These are phyloP conservation scores for Xanthoconium stramineum DNA, from an alignment of 768 basidiomycete genomes.

Conservation along the genomic window DNA sequence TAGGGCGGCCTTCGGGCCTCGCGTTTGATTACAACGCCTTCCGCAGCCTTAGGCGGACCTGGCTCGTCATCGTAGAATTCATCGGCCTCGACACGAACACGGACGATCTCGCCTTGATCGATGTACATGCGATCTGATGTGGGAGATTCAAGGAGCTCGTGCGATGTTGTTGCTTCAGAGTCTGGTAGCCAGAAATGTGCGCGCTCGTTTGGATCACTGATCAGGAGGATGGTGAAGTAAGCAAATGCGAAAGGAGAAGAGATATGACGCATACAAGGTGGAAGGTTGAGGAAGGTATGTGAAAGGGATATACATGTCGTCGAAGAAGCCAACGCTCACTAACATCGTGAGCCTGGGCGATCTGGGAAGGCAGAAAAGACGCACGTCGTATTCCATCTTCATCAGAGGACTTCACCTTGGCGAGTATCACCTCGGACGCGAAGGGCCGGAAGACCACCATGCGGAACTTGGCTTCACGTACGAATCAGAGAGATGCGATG, in stretches of 20 bases:
- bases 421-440: slow-evolving; percentile 83
- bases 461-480: slow-evolving; percentile 70
- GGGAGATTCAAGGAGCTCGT: slow-evolving; percentile 69
- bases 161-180: slow-evolving; percentile 45
- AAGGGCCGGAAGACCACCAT: slow-evolving; percentile 92
- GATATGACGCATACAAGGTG: slow-evolving; percentile 57
- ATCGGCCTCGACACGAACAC: slow-evolving; percentile 75
- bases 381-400: slow-evolving; percentile 80
- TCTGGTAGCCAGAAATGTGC: slow-evolving; percentile 82
- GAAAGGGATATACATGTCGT: slow-evolving; percentile 84
- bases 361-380: slow-evolving; percentile 25
- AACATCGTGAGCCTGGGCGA: slow-evolving; percentile 1
- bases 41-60: slow-evolving; percentile 72
- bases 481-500: slow-evolving; percentile 1
- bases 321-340: slow-evolving; percentile 92
- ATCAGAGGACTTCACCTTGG: slow-evolving; percentile 84
- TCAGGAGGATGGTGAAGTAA: not conserved
- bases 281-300: slow-evolving; percentile 78
- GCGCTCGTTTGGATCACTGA: slow-evolving; percentile 77
- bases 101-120: slow-evolving; percentile 70
- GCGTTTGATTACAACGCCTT: slow-evolving; percentile 57
- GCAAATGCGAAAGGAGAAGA: not conserved
- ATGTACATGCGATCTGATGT: slow-evolving; percentile 73
- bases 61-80: slow-evolving; percentile 87
- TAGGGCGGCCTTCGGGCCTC: slow-evolving; percentile 60